These are phyloP conservation scores for Phytopythium ostracodes DNA, from an alignment of 352 stramenopile genomes.

Conservation along the genomic window DNA sequence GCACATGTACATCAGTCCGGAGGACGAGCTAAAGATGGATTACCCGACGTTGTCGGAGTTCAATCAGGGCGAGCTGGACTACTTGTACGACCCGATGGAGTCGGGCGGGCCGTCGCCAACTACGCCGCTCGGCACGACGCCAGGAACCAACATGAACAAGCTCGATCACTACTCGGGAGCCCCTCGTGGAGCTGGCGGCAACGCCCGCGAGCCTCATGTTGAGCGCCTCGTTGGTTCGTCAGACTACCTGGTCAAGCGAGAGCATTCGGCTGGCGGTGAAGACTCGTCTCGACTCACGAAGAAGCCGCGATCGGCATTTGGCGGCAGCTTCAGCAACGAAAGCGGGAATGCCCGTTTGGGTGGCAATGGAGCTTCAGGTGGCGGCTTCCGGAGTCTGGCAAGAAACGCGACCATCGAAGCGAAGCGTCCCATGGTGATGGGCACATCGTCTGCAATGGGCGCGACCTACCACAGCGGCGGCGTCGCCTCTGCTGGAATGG, in stretches of 20 bases:
- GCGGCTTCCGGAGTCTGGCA: conserved; percentile 29
- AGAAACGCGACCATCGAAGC: conserved; percentile 37
- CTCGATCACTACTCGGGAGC: conserved; percentile 20
- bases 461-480: conserved; percentile 16
- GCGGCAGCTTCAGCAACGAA: conserved; percentile 7
- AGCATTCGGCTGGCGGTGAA: conserved; percentile 9
- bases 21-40: conserved; percentile 74
- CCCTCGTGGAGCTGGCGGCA: conserved; percentile 13
- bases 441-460: conserved; percentile 10
- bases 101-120: conserved; percentile 35
- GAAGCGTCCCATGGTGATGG: conserved; percentile 19
- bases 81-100: conserved; percentile 62
- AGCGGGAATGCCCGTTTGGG: conserved; percentile 10
- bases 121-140: conserved; percentile 29
- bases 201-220: conserved; percentile 30
- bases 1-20: conserved; percentile 34
- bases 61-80: conserved; percentile 72
- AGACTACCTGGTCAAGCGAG: conserved; percentile 34
- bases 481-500: not conserved
- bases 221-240: conserved; percentile 30
- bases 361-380: not conserved
- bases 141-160: conserved; percentile 24
- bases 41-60: conserved; percentile 63
- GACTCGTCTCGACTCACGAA: conserved; percentile 2
- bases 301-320: conserved; percentile 9